Conservation (phyloP, 75 land plant species). For the Pseudotsuga menziesii region DNA sequence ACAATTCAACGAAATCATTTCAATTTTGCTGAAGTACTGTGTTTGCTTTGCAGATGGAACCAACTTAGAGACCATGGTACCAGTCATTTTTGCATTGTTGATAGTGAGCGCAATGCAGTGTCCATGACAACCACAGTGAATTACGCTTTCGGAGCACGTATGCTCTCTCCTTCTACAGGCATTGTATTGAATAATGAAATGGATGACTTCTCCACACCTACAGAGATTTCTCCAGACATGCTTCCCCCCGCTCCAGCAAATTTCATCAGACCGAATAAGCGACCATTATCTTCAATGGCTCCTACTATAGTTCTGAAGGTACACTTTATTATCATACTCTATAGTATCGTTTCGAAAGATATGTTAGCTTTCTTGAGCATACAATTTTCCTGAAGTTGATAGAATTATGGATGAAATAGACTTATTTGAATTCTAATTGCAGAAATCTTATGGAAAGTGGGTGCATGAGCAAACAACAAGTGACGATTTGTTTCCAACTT, state of each 20-base stretch:
- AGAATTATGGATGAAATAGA: neutral
- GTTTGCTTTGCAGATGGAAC: slow-evolving; percentile 16
- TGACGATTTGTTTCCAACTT: too few species aligned
- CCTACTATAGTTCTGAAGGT: slow-evolving; percentile 38
- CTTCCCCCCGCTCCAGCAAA: slow-evolving; percentile 28
- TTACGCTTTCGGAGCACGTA: slow-evolving; percentile 17
- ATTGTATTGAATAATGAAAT: slow-evolving; percentile 37
- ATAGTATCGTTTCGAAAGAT: neutral
- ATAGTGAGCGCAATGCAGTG: slow-evolving; percentile 25
- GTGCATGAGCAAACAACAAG: too few species aligned
- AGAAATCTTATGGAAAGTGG: neutral
- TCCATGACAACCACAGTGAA: slow-evolving; percentile 43
- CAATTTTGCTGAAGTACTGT: neutral
- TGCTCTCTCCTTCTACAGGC: slow-evolving; percentile 29
- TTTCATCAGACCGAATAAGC: slow-evolving; percentile 24
- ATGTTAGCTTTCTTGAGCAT: neutral
- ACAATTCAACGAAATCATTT: slow-evolving; percentile 7
- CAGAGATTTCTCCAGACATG: neutral
- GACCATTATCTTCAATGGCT: slow-evolving; percentile 43
- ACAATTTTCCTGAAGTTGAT: neutral
- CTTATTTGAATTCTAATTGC: neutral
- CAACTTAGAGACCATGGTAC: slow-evolving; percentile 32
- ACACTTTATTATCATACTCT: neutral
- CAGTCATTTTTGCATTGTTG: slow-evolving; percentile 35
- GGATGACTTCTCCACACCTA: slow-evolving; percentile 33